A percentile compares a stretch with the other conserved stretches of the same genome.
These are phyloP conservation scores for Cardamine resedifolia DNA, from an alignment of 345 rosid species.

Conservation along the genomic window DNA sequence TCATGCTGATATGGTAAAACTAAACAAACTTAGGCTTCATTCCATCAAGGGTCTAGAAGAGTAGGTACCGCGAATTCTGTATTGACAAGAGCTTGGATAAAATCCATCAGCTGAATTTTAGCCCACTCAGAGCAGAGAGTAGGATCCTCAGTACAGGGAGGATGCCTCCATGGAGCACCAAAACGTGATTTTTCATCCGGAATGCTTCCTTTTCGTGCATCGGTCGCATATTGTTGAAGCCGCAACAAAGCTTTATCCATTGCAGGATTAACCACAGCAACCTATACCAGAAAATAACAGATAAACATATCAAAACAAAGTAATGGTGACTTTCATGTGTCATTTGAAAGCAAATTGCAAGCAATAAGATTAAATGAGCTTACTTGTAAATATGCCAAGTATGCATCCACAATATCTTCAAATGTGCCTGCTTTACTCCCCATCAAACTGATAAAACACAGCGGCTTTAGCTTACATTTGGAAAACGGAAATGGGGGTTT, in stretches of 20 bases:
- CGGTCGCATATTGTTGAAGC: slow-evolving; percentile 69
- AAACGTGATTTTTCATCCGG: slow-evolving; percentile 63
- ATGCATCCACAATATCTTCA: slow-evolving; percentile 91
- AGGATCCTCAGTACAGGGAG: slow-evolving; percentile 55
- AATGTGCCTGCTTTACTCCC: slow-evolving; percentile 61
- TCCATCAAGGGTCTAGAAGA: slow-evolving; percentile 13
- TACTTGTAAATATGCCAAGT: slow-evolving; percentile 88
- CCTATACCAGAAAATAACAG: slow-evolving; percentile 37
- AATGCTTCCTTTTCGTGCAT: slow-evolving; percentile 62
- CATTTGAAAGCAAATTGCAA: slow-evolving; percentile 16
- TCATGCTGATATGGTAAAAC: background rate
- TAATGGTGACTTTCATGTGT: background rate
- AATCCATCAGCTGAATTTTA: slow-evolving; percentile 92
- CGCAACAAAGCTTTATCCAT: slow-evolving; percentile 74
- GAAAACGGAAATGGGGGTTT: background rate
- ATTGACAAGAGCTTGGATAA: slow-evolving; percentile 67
- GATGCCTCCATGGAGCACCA: slow-evolving; percentile 98
- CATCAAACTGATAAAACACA: slow-evolving; percentile 55
- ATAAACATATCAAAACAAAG: background rate
- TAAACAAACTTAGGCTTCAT: background rate
- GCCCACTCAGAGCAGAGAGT: slow-evolving; percentile 57
- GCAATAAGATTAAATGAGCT: slow-evolving; percentile 22
- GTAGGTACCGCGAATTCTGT: slow-evolving; percentile 72
- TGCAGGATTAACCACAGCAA: slow-evolving; percentile 86
- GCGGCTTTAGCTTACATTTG: slow-evolving; percentile 1